Conservation (phyloP, 2,329 filamentous ascomycete species). For the Fusarium sp. region DNA sequence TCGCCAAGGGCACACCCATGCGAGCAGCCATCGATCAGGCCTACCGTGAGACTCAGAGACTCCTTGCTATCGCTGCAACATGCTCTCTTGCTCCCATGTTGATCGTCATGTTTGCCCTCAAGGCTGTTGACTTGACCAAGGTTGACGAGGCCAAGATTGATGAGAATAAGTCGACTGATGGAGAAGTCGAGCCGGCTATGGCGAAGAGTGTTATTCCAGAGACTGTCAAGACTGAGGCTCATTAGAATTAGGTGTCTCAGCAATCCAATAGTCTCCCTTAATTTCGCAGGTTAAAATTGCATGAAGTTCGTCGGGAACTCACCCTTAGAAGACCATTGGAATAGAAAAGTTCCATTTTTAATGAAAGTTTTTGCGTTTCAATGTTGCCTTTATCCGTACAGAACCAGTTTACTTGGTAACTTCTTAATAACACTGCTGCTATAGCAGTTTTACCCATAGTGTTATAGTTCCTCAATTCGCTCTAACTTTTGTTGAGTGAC, state of each 20-base stretch:
- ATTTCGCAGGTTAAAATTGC: too few relatives aligned
- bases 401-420: too few relatives aligned
- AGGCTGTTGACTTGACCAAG: constrained; percentile 44
- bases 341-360: too few relatives aligned
- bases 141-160: constrained; percentile 32
- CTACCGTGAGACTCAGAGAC: constrained; percentile 49
- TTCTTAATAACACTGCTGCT: too few relatives aligned
- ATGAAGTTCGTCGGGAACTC: too few relatives aligned
- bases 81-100: constrained; percentile 46
- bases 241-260: not conserved
- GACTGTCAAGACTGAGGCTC: constrained; percentile 2
- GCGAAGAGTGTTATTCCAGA: not conserved
- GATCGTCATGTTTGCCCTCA: constrained; percentile 47
- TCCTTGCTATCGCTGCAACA: constrained; percentile 48
- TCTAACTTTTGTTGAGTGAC: fast-evolving
- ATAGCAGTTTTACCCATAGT: too few relatives aligned
- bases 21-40: constrained; percentile 47
- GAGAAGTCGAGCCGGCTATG: not conserved
- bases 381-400: too few relatives aligned
- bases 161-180: constrained; percentile 24
- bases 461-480: not conserved
- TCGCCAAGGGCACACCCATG: constrained; percentile 37
- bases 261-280: too few relatives aligned
- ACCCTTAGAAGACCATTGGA: too few relatives aligned
- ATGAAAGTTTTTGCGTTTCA: too few relatives aligned